These are phyloP conservation scores for Grosmannia serpens DNA, from an alignment of 2,329 filamentous ascomycete genomes.

Conservation along the genomic window DNA sequence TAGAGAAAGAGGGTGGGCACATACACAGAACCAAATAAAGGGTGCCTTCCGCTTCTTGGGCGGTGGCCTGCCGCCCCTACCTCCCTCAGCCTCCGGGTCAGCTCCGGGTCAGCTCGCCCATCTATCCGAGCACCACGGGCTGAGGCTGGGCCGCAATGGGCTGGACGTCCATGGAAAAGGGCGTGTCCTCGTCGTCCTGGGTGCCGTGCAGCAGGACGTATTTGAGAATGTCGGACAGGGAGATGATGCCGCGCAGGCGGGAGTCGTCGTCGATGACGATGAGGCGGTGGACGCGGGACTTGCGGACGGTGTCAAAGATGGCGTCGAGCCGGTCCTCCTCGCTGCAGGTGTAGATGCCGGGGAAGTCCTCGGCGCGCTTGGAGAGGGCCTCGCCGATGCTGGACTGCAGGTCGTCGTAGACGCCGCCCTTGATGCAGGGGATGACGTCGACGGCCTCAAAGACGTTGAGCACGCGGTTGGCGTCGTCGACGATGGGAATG, in stretches of 20 bases:
- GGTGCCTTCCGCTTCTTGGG: not conserved
- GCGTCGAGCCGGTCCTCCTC: conserved; percentile 86
- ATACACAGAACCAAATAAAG: not conserved
- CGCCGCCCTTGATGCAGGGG: conserved; percentile 83
- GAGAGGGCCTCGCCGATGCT: conserved; percentile 82
- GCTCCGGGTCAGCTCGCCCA: not conserved
- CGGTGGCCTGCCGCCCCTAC: not conserved
- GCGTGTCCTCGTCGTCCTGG: conserved; percentile 27
- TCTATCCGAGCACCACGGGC: not conserved
- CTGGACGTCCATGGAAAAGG: not conserved
- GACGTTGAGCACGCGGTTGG: conserved; percentile 74
- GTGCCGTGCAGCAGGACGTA: conserved; percentile 81
- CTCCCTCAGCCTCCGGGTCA: not conserved
- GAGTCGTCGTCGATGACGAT: conserved; percentile 87
- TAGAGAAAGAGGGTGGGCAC: not conserved
- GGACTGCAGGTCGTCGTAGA: conserved; percentile 80
- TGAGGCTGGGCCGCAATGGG: not conserved
- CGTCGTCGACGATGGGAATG: conserved; percentile 78
- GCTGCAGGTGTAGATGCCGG: conserved; percentile 92
- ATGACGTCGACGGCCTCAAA: conserved; percentile 98
- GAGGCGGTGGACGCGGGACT: conserved; percentile 84
- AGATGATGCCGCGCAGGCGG: conserved; percentile 78
- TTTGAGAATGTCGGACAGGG: conserved; percentile 89
- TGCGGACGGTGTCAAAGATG: conserved; percentile 93
- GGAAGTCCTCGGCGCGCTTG: conserved; percentile 80